Evolutionary conservation across 2,329 filamentous ascomycete genomes (phyloP).

Genomic region (Pestalotiopsis sp.): DNA sequence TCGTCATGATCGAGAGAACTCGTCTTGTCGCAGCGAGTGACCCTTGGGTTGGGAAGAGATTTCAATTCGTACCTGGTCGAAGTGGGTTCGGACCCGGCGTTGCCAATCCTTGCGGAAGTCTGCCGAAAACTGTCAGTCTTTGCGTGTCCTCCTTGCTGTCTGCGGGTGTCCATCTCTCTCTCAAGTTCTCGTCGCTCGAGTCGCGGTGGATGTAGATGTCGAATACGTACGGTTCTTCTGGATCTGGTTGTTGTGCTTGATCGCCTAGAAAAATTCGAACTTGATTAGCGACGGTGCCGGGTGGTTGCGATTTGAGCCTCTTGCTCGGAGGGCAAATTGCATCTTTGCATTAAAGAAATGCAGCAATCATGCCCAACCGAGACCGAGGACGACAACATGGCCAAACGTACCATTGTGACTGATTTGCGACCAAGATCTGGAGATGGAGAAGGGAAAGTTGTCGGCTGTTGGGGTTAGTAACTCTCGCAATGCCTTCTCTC

Average conservation of each 20-base stretch:
- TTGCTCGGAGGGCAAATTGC: background rate
- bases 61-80: constrained; percentile 80
- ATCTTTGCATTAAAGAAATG: background rate
- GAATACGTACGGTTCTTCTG: constrained; percentile 82
- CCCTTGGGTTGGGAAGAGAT: background rate
- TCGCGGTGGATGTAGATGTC: background rate
- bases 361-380: background rate
- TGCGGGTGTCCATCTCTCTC: constrained; percentile 24
- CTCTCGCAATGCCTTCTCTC: constrained; percentile 11
- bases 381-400: background rate
- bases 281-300: constrained; percentile 27
- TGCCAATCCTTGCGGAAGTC: constrained; percentile 99
- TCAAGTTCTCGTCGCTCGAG: constrained; percentile 16
- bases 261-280: constrained; percentile 64
- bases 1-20: background rate
- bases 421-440: constrained; percentile 50
- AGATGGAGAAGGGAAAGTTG: constrained; percentile 40
- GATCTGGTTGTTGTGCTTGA: constrained; percentile 99
- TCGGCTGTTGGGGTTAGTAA: constrained; percentile 12
- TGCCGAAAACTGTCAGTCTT: constrained; percentile 48
- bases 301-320: background rate
- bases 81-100: constrained; percentile 97
- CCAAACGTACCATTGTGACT: constrained; percentile 43
- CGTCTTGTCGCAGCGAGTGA: background rate
- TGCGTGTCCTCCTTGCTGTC: constrained; percentile 16